Conservation (phyloP, 495 filamentous ascomycete genomes). For the Penicillium nucicola region DNA sequence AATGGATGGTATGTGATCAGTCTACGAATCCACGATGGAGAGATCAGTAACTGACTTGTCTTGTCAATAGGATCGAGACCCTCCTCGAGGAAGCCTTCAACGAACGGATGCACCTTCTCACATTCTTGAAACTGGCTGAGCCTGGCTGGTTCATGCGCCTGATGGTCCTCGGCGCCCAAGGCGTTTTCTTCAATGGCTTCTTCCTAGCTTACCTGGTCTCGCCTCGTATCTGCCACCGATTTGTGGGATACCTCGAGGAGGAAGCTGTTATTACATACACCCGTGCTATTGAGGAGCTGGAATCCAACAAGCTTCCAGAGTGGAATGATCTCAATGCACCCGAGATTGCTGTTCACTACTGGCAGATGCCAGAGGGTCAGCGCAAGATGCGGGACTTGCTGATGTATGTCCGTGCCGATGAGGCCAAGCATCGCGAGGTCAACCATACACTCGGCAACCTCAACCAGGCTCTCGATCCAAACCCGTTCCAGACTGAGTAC, state of each 20-base stretch:
- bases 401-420: conserved; percentile 86
- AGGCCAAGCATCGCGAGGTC: conserved; percentile 95
- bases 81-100: conserved; percentile 93
- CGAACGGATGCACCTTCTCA: conserved; percentile 93
- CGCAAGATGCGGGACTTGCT: conserved; percentile 83
- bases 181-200: conserved; percentile 92
- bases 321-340: conserved; percentile 81
- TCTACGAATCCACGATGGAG: background rate
- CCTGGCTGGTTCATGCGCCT: conserved; percentile 86
- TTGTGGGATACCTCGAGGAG: conserved; percentile 95
- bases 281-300: conserved; percentile 78
- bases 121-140: conserved; percentile 88
- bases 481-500: conserved; percentile 81
- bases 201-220: conserved; percentile 88
- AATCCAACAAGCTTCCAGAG: conserved; percentile 73
- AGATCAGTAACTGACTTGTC: too few species aligned
- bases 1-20: conserved; percentile 71
- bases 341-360: conserved; percentile 85
- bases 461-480: conserved; percentile 77
- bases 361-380: conserved; percentile 84
- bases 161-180: conserved; percentile 79
- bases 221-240: conserved; percentile 87
- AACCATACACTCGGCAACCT: conserved; percentile 93
- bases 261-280: conserved; percentile 97
- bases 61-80: conserved; percentile 70